A percentile compares a stretch with the other conserved stretches of the same genome.
These are phyloP conservation scores for Thuja plicata DNA, from an alignment of 83 land plant species.

Conservation along the genomic window DNA sequence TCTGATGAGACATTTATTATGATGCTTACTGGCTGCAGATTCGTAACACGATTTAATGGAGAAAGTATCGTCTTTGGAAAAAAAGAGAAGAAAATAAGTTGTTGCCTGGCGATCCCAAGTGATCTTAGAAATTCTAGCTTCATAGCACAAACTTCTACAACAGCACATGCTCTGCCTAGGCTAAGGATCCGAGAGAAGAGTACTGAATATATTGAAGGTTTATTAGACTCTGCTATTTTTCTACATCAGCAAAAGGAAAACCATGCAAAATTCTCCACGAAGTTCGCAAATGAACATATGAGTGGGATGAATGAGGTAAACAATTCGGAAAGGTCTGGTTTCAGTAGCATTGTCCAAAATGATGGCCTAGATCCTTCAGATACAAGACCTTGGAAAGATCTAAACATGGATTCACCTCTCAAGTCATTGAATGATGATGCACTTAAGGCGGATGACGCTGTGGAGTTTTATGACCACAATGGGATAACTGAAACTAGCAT, in stretches of 20 bases:
- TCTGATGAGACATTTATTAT: neutral
- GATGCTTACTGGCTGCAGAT: conserved; percentile 33
- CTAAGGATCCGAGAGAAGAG: conserved; percentile 13
- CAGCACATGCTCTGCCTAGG: neutral
- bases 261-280: neutral
- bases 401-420: neutral
- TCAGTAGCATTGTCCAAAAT: neutral
- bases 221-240: neutral
- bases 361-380: conserved; percentile 1
- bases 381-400: neutral
- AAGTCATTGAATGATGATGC: neutral
- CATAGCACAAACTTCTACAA: neutral
- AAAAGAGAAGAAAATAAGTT: conserved; percentile 60
- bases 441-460: neutral
- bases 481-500: neutral
- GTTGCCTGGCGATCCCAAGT: conserved; percentile 33
- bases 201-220: neutral
- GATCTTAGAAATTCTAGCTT: neutral
- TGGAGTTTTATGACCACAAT: neutral
- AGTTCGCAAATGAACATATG: neutral
- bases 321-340: neutral
- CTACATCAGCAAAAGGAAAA: neutral
- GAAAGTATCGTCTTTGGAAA: conserved; percentile 65
- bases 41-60: conserved; percentile 45
- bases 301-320: neutral